Base-by-base conservation (phyloP, 352 stramenopile species). In the Hyaloperonospora brassicae region DNA sequence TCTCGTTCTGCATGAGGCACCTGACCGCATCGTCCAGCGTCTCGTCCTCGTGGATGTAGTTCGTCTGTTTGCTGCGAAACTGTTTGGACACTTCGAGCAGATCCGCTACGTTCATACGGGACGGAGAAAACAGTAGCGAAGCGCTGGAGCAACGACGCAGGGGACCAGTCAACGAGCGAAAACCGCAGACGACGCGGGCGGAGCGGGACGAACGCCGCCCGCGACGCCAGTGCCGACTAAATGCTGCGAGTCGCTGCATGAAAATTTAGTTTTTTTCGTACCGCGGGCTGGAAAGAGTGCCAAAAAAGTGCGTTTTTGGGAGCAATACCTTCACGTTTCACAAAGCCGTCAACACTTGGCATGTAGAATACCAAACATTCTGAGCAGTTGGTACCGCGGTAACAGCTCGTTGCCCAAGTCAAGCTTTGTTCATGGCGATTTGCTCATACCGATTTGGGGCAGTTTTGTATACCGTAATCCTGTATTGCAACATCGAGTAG, bases 11-110 rank as follows among this genome's bases (percentile, higher is more conserved):
- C 14, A 73, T 73, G 7, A 91, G 57, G 23, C 54, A 86, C 39
- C 75, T 61, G 9, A 91, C 71, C 10, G 80, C 80, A n/a, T 86
- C 74, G n/a, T 65, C 59, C 23, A 91, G 62, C 38, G 76, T 81
- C 57, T 84, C 52, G 50, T 83, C 59, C 43, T 87, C 62, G 38
- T 72, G 65, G 43, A 91, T 84, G 52, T 82, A 79, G 59, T 86
- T 79, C 10, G 76, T 87, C 56, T 87, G 68, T 53, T 88, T 87
- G 56, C 52, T 83, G 44, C 80, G 78, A 57, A 86, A 87, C 44
- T 87, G 70, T 52, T 79, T 84, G 22, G 76, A 76, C 43, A 87
- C 70, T 25, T 79, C 74, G 31, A 91, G 68, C 34, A 91, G 58
- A 52, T 91, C 80, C 9, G 78, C 70, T 23, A 87, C 80, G 13